phyloP scores from a whole-genome alignment of 2,329 filamentous ascomycete species.

The Claviceps purpurea region DNA sequence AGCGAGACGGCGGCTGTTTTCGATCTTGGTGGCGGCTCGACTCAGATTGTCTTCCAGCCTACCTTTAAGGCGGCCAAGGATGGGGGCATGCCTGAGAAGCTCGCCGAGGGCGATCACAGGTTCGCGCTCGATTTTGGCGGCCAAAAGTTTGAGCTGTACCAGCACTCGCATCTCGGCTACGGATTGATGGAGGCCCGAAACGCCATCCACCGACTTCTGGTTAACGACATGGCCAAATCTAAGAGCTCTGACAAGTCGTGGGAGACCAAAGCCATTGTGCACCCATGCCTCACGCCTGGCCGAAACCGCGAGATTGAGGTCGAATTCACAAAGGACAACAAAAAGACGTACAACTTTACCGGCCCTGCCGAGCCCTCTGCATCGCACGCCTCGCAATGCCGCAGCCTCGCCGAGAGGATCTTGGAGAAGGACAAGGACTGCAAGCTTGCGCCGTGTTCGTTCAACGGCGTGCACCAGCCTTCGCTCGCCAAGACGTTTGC shows the following conservation, averaged over 20 bases:
- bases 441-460: slow-evolving; percentile 81
- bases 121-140: slow-evolving; percentile 86
- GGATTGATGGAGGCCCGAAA: slow-evolving; percentile 92
- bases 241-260: slow-evolving; percentile 50
- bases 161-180: slow-evolving; percentile 95
- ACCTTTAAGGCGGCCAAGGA: slow-evolving; percentile 63
- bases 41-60: slow-evolving; percentile 96
- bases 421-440: slow-evolving; percentile 78
- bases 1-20: slow-evolving; percentile 88
- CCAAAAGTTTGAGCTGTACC: slow-evolving; percentile 83
- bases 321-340: slow-evolving; percentile 47
- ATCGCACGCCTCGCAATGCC: slow-evolving; percentile 84
- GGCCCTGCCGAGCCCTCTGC: slow-evolving; percentile 64
- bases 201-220: slow-evolving; percentile 62
- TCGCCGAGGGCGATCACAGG: slow-evolving; percentile 88
- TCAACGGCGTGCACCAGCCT: slow-evolving; percentile 94
- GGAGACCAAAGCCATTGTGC: slow-evolving; percentile 57
- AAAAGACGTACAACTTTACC: slow-evolving; percentile 69
- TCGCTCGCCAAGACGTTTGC: slow-evolving; percentile 84
- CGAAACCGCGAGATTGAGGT: slow-evolving; percentile 64
- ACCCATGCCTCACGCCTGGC: slow-evolving; percentile 78
- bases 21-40: slow-evolving; percentile 91
- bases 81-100: slow-evolving; percentile 72
- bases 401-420: slow-evolving; percentile 78
- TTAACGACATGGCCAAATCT: slow-evolving; percentile 57